Evolutionary conservation across 805 yeast species (phyloP).

Genomic region (Candida ovalis): DNA sequence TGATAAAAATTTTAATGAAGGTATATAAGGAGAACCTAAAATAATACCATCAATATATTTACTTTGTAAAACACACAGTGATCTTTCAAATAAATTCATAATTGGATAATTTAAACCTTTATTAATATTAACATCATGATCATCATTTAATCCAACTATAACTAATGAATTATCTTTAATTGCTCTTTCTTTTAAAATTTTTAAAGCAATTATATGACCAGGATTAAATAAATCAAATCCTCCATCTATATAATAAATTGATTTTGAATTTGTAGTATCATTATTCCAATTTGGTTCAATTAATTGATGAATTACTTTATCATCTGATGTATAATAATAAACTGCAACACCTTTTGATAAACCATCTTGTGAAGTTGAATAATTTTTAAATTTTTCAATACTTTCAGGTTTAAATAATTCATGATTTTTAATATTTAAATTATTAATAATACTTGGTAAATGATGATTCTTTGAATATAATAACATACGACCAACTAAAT

Average conservation of each 20-base stretch:
- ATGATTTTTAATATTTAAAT: conserved; percentile 18
- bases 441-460: conserved; percentile 29
- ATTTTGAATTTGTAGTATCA: conserved; percentile 8
- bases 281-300: conserved; percentile 31
- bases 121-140: conserved; percentile 46
- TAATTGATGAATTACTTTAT: conserved; percentile 27
- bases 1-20: conserved; percentile 38
- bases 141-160: conserved; percentile 67
- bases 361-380: conserved; percentile 67
- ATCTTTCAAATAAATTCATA: conserved; percentile 84
- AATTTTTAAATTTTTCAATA: conserved; percentile 42
- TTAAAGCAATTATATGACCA: conserved; percentile 79
- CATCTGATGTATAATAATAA: conserved; percentile 35
- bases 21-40: conserved; percentile 61
- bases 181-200: conserved; percentile 41
- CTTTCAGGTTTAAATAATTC: conserved; percentile 33
- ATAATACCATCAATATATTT: conserved; percentile 76
- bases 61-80: conserved; percentile 86
- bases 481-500: conserved; percentile 86
- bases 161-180: conserved; percentile 40
- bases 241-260: conserved; percentile 64
- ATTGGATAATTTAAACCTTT: conserved; percentile 71
- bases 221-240: conserved; percentile 91
- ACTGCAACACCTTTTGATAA: conserved; percentile 55
- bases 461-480: conserved; percentile 59